Evolutionary conservation across 345 rosid genomes (phyloP), one percentile per base, ranked within the genome.

Genomic region (Abelmoschus esculentus): DNA sequence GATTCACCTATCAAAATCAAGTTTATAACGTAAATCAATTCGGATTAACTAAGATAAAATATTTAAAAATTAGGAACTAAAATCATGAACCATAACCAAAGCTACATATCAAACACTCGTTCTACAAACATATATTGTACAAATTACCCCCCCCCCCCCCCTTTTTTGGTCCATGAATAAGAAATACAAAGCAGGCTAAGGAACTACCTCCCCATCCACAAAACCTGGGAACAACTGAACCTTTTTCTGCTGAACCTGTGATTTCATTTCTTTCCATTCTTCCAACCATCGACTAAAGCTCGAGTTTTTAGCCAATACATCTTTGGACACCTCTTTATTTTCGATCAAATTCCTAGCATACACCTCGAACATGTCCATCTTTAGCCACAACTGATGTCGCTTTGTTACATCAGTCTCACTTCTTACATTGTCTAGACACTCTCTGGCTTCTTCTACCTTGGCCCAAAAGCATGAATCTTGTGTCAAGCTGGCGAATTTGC

Each of bases 401-500:
- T 14, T 82, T 7, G 10, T 72, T 0, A 12, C 52, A 63, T 91
- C 87, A 2, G 7, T 67, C 71, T 82, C 89, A 4, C 72, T 74
- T 78, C 65, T 84, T 6, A 80, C 54, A 13, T 2, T 75, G 66
- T 87, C 81, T 3, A 88, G 69, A 66, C 75, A 79, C 22, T 86
- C 96, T 73, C 80, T 78, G 4, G 93, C 96, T 78, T 88, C 89
- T 82, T 95, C 96, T 40, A 95, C 82, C 72, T 15, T 85, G 1
- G 96, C 97, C 99, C 99, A 90, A 61, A 95, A 95, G 70, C 89
- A 84, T 19, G 96, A 72, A 72, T 95, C 97, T 61, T 95, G 99
- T 1, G 97, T 95, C 42, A 78, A 22, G 74, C 89, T 77, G 0
- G 99, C 83, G 14, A 67, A 67, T 67, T 26, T 83, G 67, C 85